phyloP scores from a whole-genome alignment of 2,329 filamentous ascomycete genomes.

The Rutstroemia sp. region DNA sequence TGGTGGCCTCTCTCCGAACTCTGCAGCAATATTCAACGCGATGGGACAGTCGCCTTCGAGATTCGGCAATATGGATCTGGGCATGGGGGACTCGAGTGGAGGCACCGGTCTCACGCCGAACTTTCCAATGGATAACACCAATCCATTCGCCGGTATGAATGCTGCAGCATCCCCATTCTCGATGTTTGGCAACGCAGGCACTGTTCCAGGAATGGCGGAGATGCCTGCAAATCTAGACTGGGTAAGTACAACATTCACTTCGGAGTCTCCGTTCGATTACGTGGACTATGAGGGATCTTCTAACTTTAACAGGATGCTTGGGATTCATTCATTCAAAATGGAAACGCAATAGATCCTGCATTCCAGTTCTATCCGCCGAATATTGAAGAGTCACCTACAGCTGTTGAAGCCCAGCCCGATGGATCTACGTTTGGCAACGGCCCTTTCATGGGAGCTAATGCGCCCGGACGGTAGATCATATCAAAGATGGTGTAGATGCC shows the following conservation, averaged over 20 bases:
- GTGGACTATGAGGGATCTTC: constrained; percentile 17
- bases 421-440: constrained; percentile 21
- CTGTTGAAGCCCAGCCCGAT: constrained; percentile 15
- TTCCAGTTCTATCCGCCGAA: constrained; percentile 27
- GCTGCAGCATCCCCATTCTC: constrained; percentile 38
- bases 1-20: constrained; percentile 47
- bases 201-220: constrained; percentile 41
- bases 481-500: background rate
- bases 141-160: constrained; percentile 22
- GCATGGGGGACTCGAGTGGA: constrained; percentile 25
- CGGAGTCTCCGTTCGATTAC: constrained; percentile 14
- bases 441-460: constrained; percentile 31
- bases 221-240: constrained; percentile 53
- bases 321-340: constrained; percentile 61
- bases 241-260: constrained; percentile 39
- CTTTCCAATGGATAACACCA: constrained; percentile 20
- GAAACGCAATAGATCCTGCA: constrained; percentile 29
- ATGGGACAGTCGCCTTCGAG: constrained; percentile 29
- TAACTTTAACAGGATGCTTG: constrained; percentile 48
- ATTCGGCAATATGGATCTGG: constrained; percentile 24
- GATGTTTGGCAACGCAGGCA: constrained; percentile 39
- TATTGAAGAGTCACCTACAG: constrained; percentile 17
- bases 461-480: constrained; percentile 22
- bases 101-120: constrained; percentile 38
- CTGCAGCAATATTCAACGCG: constrained; percentile 27